These are phyloP conservation scores for Diplocarpon mali DNA, from an alignment of 2,329 filamentous ascomycete species.

Conservation along the genomic window DNA sequence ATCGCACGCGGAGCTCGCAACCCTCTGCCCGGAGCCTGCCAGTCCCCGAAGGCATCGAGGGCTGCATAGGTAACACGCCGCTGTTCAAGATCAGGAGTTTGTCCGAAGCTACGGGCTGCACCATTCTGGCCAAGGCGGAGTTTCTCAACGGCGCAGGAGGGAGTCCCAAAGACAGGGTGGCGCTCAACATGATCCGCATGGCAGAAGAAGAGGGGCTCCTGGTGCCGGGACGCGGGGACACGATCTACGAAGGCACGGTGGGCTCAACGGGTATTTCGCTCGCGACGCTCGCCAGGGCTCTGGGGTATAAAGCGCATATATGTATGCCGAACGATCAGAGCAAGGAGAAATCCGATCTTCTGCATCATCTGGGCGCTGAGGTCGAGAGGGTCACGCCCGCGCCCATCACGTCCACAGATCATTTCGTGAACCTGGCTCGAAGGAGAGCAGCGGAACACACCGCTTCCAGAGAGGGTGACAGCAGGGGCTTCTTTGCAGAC, in stretches of 20 bases:
- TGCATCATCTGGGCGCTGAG: constrained; percentile 80
- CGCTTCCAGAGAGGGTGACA: constrained; percentile 41
- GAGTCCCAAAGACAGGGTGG: constrained; percentile 91
- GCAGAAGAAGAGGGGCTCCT: constrained; percentile 72
- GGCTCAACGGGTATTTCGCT: constrained; percentile 94
- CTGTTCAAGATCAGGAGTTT: constrained; percentile 78
- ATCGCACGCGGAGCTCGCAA: constrained; percentile 36
- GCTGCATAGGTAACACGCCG: constrained; percentile 87
- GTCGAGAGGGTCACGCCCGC: constrained; percentile 86
- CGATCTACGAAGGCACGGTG: constrained; percentile 94
- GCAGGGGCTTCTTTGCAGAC: constrained; percentile 84
- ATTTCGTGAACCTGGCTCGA: constrained; percentile 89
- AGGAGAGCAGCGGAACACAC: constrained; percentile 67
- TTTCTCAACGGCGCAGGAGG: constrained; percentile 92
- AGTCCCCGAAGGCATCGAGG: constrained; percentile 73
- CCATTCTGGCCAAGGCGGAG: constrained; percentile 89
- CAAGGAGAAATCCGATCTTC: constrained; percentile 76
- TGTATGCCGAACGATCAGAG: constrained; percentile 95
- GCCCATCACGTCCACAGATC: constrained; percentile 83
- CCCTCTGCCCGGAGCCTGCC: constrained; percentile 19
- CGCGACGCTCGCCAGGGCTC: constrained; percentile 75
- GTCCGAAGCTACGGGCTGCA: constrained; percentile 75
- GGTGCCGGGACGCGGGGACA: constrained; percentile 72
- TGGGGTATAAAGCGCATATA: constrained; percentile 87
- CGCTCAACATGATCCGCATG: constrained; percentile 73